A percentile compares a stretch with the other conserved stretches of the same genome.
phyloP scores from a whole-genome alignment of 176 grass and related monocot species.

The Avena eriantha region DNA sequence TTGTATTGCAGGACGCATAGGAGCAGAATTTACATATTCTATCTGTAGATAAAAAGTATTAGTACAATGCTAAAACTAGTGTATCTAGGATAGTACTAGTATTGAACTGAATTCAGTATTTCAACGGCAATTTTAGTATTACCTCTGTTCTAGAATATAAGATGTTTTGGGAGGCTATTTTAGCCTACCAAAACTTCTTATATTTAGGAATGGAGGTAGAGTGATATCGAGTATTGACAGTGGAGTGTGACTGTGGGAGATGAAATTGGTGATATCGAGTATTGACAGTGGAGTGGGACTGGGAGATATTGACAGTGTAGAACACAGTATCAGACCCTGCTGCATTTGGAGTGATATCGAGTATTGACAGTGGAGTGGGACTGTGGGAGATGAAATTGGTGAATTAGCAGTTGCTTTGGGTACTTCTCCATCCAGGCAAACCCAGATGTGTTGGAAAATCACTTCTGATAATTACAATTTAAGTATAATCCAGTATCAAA shows the following conservation, averaged over 20 bases:
- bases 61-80: neutral
- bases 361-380: neutral
- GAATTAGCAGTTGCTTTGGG: neutral
- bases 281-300: too few relatives aligned
- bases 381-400: slow-evolving; percentile 16
- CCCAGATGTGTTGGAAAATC: neutral
- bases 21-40: too few relatives aligned
- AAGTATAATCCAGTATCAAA: neutral
- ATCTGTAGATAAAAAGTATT: too few relatives aligned
- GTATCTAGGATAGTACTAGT: neutral
- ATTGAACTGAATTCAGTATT: neutral
- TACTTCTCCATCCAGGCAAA: neutral
- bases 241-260: neutral
- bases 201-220: too few relatives aligned
- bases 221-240: neutral
- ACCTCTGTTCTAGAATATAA: too few relatives aligned
- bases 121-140: too few relatives aligned
- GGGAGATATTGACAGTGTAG: too few relatives aligned
- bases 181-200: too few relatives aligned
- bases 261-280: slow-evolving; percentile 1
- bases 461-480: neutral
- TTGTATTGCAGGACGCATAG: too few relatives aligned
- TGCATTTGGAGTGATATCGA: neutral
- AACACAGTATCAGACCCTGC: neutral
- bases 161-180: too few relatives aligned